A percentile compares a stretch with the other conserved stretches of the same genome.
Evolutionary conservation across 2,329 filamentous ascomycete genomes (phyloP).

Genomic region (Verticillium isaacii): DNA sequence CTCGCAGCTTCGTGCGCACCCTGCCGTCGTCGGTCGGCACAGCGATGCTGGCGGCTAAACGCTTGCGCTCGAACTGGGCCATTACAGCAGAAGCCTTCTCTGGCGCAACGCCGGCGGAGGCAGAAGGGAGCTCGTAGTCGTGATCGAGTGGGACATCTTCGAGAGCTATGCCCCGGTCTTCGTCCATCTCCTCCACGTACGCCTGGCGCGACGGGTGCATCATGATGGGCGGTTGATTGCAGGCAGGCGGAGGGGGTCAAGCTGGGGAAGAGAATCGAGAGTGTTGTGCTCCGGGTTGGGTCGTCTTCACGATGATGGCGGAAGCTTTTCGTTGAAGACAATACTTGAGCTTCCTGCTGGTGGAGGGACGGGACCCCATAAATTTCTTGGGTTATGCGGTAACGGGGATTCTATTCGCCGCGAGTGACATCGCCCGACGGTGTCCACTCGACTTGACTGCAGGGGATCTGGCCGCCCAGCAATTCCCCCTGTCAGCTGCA

Average conservation of each 20-base stretch:
- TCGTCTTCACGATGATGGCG: neutral
- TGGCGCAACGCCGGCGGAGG: constrained; percentile 61
- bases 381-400: neutral
- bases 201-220: constrained; percentile 89
- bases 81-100: constrained; percentile 83
- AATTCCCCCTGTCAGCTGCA: neutral
- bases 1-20: constrained; percentile 74
- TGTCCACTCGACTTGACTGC: neutral
- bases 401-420: neutral
- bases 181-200: constrained; percentile 74
- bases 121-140: constrained; percentile 75
- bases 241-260: neutral
- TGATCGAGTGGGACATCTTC: constrained; percentile 61
- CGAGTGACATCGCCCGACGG: neutral
- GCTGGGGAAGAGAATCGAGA: neutral
- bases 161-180: constrained; percentile 37
- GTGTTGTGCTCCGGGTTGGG: neutral
- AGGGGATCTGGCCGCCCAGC: neutral
- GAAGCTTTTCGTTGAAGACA: neutral
- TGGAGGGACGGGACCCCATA: neutral
- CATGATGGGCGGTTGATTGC: constrained; percentile 33
- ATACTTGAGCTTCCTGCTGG: neutral
- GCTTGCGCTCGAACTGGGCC: constrained; percentile 86
- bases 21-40: constrained; percentile 92
- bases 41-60: constrained; percentile 79